Conservation (phyloP, 1,139 yeast species). For the Keqinozyma sinolaborantium region DNA sequence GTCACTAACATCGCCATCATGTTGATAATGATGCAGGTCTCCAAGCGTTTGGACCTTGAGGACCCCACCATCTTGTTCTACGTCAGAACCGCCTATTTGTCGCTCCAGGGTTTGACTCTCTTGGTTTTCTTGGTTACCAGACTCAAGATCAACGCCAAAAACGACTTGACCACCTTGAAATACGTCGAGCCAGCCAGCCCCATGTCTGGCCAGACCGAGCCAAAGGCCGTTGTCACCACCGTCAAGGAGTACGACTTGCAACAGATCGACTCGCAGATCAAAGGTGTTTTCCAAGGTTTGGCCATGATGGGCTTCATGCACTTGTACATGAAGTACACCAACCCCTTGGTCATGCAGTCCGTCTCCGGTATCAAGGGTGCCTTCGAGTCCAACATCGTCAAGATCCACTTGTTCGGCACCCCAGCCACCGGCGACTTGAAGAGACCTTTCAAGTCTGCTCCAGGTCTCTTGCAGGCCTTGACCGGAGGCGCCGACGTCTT, state of each 20-base stretch:
- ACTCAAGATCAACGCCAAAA: conserved; percentile 61
- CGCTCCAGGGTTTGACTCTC: conserved; percentile 66
- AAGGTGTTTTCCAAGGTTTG: conserved; percentile 80
- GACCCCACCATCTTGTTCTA: conserved; percentile 72
- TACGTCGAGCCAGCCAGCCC: conserved; percentile 86
- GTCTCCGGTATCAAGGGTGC: conserved; percentile 88
- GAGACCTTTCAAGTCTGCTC: conserved; percentile 94
- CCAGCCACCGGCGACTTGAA: conserved; percentile 89
- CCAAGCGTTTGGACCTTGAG: conserved; percentile 87
- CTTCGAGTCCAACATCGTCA: conserved; percentile 85
- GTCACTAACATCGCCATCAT: conserved; percentile 81
- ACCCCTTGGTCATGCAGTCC: conserved; percentile 94
- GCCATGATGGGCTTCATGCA: conserved; percentile 99
- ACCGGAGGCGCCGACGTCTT: conserved; percentile 54
- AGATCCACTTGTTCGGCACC: conserved; percentile 82
- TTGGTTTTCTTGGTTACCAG: conserved; percentile 65
- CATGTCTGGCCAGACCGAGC: conserved; percentile 68
- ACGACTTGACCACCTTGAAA: conserved; percentile 89
- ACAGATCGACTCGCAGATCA: conserved; percentile 77
- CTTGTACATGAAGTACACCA: conserved; percentile 94
- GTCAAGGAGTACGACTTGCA: conserved; percentile 91
- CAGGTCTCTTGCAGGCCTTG: conserved; percentile 70
- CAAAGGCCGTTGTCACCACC: conserved; percentile 81
- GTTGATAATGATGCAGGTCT: conserved; percentile 96
- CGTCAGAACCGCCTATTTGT: conserved; percentile 70